Evolutionary conservation across 495 filamentous ascomycete genomes (phyloP), one percentile per base, ranked within the genome.

Genomic region (Staphylotrichum tortipilum): DNA sequence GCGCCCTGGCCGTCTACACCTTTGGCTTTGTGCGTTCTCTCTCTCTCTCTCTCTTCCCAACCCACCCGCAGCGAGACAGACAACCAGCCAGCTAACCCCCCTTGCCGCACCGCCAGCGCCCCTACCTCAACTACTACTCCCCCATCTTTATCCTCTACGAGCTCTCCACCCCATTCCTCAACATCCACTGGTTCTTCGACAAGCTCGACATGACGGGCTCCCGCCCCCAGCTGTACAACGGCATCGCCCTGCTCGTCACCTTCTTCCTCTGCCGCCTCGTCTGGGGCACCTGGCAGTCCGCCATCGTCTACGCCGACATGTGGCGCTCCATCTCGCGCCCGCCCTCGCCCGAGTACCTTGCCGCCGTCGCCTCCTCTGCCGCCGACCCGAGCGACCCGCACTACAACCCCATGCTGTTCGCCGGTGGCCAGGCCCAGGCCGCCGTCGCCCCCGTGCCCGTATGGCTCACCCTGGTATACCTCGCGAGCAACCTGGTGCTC

Each of bases 181-280:
- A 95, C 66, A 86, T 97, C 69, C 92, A 99, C 76, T 99, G 92
- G 92, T 97, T 99, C 78, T 90, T 85, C 62, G 92, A 99, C 73
- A 99, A 99, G 71, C 75, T 96, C 59, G 81, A 86, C 65, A 84
- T 95, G 78, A 99, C 94, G 19, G 92, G 92, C 44, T 85, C 85
- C 52, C 74, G 59, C 14, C 58, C 62, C 3, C 89, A 96, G 68
- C 82, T 91, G 58, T 86, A 90, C 68, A 96, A 96, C 65, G 89
- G 89, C 58, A 80, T 91, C 64, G 55, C 77, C 50, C 78, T 89
- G 15, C 71, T 87, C 38, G 50, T 60, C 37, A 82, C 79, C 39
- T 99, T 99, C 74, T 92, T 94, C 73, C 77, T 65, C 65, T 94
- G 88, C 66, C 88, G 92, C 47, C 77, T 99, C 11, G 69, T 94